Base-by-base conservation (phyloP, 805 yeast species). In the Wickerhamomyces kurtzmanii region DNA sequence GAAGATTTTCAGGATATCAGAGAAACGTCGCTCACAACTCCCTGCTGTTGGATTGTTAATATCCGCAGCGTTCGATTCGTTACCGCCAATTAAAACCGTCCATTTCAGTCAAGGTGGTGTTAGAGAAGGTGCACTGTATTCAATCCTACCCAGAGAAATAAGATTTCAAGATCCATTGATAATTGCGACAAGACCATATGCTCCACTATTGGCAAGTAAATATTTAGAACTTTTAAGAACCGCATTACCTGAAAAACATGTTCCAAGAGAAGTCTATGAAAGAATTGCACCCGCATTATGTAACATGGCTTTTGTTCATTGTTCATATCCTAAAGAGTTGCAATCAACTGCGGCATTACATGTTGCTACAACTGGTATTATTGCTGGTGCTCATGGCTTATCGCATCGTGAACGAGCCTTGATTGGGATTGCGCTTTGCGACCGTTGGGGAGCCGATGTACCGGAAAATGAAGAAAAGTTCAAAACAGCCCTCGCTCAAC, bases 401-500 rank as follows among this genome's bases (percentile, higher is more conserved):
- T 71, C 84, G 2, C 89, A 81, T 47, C 65, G 75, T 38, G 73
- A 73, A 3, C 57, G 87, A 31, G 85, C 84, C 0, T 52, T 81
- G 26, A 65, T 79, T 9, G 89, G 89, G 0, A 65, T 80, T 17
- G 82, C 85, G 3, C 55, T 80, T 15, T 75, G 85, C 53, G 83
- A 78, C 40, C 59, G 91, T 38, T 81, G 89, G 89, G 89, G 89
- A 20, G 84, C 81, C 4, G 85, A 77, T 36, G 56, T 79, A 10
- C 80, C 84, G 11, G 71, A 68, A 22, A 52, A 57, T 25, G 76
- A 73, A 36, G 67, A 61, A 30, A 48, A 37, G 13, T 66, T 59
- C 40, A 67, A 67, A 38, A 48, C 58, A 8, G 54, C 57, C 6
- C 46, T 73, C 20, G 74, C 70, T 38, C 63, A 57, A 26, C 42